Base-by-base conservation (phyloP, 768 basidiomycete species). In the Naematelia aurantialba region DNA sequence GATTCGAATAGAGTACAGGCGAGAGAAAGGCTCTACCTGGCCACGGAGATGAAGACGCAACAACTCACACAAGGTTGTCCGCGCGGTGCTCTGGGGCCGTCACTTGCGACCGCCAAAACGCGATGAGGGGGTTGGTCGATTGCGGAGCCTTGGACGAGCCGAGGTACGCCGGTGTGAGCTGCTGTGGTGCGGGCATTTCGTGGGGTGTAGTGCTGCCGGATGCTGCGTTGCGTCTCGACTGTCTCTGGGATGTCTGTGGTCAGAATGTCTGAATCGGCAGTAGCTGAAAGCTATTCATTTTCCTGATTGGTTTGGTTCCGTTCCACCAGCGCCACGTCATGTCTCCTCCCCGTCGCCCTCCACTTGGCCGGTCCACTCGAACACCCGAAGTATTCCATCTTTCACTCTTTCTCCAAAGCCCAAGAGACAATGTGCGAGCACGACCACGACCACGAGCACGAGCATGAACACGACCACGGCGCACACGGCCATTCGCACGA, bases 401-500 rank as follows among this genome's bases (percentile, higher is more conserved):
- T n/a, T n/a, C n/a, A n/a, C n/a, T n/a, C n/a, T n/a, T n/a, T n/a
- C n/a, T n/a, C n/a, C n/a, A n/a, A n/a, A n/a, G n/a, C n/a, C n/a
- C n/a, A n/a, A n/a, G n/a, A n/a, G n/a, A n/a, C n/a, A n/a, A 47
- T 42, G 52, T 63, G 61, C 53, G 31, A 50, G 12, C 25, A 59
- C 24, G 61, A 63, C 30, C 49, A 49, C 55, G 14, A 58, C 13
- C 48, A 66, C 46, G 55, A 64, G 63, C 56, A 45, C 42, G 68
- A 58, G 45, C 54, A 46, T 47, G 60, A 39, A 19, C 69, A 73
- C 44, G 60, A 54, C 42, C 67, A 71, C 42, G 70, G 50, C 39
- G 82, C 81, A 24, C 72, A 81, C 21, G 74, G 80, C n/a, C 80
- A 76, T 53, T 63, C 63, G 3, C 72, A 76, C 48, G 72, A 73